These are phyloP conservation scores for Calonectria crousiana DNA, from an alignment of 2,329 filamentous ascomycete genomes.

Conservation along the genomic window DNA sequence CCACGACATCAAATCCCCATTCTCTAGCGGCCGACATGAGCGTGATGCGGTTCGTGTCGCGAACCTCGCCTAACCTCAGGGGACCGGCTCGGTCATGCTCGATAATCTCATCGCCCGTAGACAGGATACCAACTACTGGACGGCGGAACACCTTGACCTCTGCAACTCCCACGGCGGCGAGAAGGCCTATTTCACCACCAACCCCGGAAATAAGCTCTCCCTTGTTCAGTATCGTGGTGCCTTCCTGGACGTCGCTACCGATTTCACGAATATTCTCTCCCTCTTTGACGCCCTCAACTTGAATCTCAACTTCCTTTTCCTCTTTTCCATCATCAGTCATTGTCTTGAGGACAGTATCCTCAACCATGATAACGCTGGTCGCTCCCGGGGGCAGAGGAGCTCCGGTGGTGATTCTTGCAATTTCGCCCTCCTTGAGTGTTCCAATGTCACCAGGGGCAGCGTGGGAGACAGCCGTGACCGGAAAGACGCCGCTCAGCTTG, in stretches of 20 bases:
- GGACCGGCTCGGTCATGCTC: slow-evolving; percentile 73
- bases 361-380: slow-evolving; percentile 91
- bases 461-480: slow-evolving; percentile 88
- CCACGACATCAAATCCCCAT: slow-evolving; percentile 82
- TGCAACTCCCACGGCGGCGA: slow-evolving; percentile 84
- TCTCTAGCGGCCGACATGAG: slow-evolving; percentile 81
- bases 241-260: slow-evolving; percentile 85
- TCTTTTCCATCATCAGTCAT: slow-evolving; percentile 85
- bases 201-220: slow-evolving; percentile 88
- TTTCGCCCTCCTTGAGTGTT: slow-evolving; percentile 76
- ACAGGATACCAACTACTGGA: slow-evolving; percentile 87
- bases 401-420: slow-evolving; percentile 94
- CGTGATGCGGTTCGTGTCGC: slow-evolving; percentile 92
- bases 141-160: slow-evolving; percentile 79
- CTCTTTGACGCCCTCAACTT: slow-evolving; percentile 78
- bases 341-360: slow-evolving; percentile 84
- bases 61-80: slow-evolving; percentile 84
- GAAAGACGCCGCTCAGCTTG: slow-evolving; percentile 82
- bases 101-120: slow-evolving; percentile 95
- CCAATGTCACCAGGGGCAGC: slow-evolving; percentile 79
- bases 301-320: slow-evolving; percentile 88
- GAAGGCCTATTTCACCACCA: slow-evolving; percentile 90
- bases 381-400: slow-evolving; percentile 90
- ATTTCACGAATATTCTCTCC: slow-evolving; percentile 93
- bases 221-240: slow-evolving; percentile 76